Base-by-base conservation (phyloP, 768 basidiomycete genomes). In the Obba rivulosa region DNA sequence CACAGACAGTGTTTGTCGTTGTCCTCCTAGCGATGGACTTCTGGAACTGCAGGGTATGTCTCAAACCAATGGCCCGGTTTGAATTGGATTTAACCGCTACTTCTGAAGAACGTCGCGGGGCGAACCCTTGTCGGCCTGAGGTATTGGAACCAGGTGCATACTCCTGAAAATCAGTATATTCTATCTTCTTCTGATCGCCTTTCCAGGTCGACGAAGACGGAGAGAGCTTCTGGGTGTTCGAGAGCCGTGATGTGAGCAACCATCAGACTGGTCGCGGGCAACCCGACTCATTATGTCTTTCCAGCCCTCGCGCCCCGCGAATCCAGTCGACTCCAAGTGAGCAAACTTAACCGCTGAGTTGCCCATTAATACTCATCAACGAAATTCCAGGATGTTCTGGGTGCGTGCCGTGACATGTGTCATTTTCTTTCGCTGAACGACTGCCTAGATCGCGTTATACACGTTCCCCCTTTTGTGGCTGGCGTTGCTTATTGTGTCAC, bases 181-280 rank as follows among this genome's bases (percentile, higher is more conserved):
- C 34, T n/a, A 35, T 21, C 3, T n/a, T n/a, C 11, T 42, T 34
- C 39, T 34, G 10, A 13, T 10, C 5, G 20, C 45, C 53, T 51
- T 34, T 38, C 34, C 51, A 87, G 84, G 92, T 98, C 13, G 93
- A 98, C 59, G 93, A 97, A 46, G 93, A 97, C 55, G 96, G 96
- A 2, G 90, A 95, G 66, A 80, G 76, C 66, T 94, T 85, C 57
- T 99, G 96, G 96, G 94, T 99, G 10, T 99, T 99, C 56, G 96
- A 99, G 69, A 88, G 87, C 60, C 79, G 94, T 61, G 94, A 97
- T 67, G 95, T 95, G 68, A 62, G 87, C 70, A 22, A 43, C 34
- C 46, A 31, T 25, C 36, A 38, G n/a, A 38, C 48, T 34, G 31
- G 9, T 46, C 17, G 22, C 24, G 46, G 20, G 16, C 36, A 34